Percentiles rank a stretch among this genome's conserved stretches.
These are phyloP conservation scores for Achaetomiella virescens DNA, from an alignment of 495 filamentous ascomycete species.

Conservation along the genomic window DNA sequence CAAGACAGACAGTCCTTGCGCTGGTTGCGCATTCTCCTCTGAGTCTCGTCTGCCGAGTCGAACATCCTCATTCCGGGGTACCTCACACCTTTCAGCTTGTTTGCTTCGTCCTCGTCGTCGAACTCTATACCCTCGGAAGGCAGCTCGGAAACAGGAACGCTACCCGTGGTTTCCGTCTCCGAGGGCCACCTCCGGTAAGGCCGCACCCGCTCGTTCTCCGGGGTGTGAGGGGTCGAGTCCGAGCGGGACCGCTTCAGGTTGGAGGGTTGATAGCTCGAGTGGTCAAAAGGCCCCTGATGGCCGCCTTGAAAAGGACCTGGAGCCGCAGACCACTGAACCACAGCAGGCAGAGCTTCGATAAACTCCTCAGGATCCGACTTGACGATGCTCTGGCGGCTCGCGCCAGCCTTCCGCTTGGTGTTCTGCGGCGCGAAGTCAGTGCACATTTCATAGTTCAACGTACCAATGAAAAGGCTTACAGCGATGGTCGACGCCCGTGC, in stretches of 20 bases:
- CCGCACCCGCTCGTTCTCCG: conserved; percentile 12
- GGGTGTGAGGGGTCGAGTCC: conserved; percentile 16
- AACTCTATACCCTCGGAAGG: conserved; percentile 24
- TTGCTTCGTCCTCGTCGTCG: conserved; percentile 32
- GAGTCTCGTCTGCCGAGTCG: conserved; percentile 72
- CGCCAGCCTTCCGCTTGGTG: not conserved
- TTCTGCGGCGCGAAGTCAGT: conserved; percentile 1
- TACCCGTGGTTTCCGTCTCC: conserved; percentile 27
- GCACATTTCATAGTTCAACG: not conserved
- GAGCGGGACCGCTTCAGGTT: conserved; percentile 16
- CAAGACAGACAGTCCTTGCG: conserved; percentile 69
- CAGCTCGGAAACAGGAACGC: conserved; percentile 26
- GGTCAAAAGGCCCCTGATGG: conserved; percentile 20
- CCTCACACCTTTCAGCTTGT: conserved; percentile 64
- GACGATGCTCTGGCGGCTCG: conserved; percentile 10
- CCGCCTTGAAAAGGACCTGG: conserved; percentile 11
- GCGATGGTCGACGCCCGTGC: conserved; percentile 8
- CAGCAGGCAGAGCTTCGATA: not conserved
- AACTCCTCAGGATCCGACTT: conserved; percentile 31
- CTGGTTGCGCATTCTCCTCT: conserved; percentile 78
- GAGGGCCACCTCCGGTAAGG: conserved; percentile 24
- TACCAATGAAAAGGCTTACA: conserved; percentile 5
- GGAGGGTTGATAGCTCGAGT: conserved; percentile 16
- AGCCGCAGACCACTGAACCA: conserved; percentile 13
- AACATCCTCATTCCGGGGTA: conserved; percentile 87